Base-by-base conservation (phyloP, 192 early-diverging fungal species). In the Spizellomyces sp. region DNA sequence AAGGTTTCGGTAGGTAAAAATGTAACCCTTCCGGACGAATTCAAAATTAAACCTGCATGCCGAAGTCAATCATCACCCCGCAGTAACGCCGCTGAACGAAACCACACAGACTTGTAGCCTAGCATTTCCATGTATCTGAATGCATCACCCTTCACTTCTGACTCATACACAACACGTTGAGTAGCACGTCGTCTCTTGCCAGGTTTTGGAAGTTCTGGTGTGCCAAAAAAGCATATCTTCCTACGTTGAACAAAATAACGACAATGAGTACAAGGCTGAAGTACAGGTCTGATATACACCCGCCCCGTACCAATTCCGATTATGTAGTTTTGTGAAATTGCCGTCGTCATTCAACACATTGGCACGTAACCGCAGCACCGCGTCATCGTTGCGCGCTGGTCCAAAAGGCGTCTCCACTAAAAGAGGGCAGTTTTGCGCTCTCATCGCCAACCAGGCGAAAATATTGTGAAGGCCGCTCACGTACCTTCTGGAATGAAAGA, bases 321-420 rank as follows among this genome's bases (percentile, higher is more conserved):
- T 42, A 21, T 76, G 46, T 19, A 71, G 41, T 6, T 64, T 48
- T 44, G 66, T 17, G 27, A 79, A 83, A 22, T n/a, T 57, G 8
- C 71, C 56, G n/a, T 67, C 65, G 44, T 46, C 41, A 19, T 65
- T 52, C 19, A 79, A 47, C 14, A 68, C 69, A 9, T 46, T 45
- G 7, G 84, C 82, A 42, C 79, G 74, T 54, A 93, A 75, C 47
- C 90, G 80, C 45, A 93, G 76, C 22, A 89, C 76, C 45, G 90
- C 82, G 81, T 94, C 92, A 45, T 92, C 90, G 62, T 91, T 88
- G 46, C 92, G 80, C 41, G 78, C 74, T 54, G 89, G 89, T 58
- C 92, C 92, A 47, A 82, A 71, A 0, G 89, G 85, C 43, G 91
- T 92, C 67, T 89, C 83, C 17, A 85, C 86, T 83, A 79, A 73